Base-by-base conservation (phyloP, 306 rosid species). In the Begonia masoniana region DNA sequence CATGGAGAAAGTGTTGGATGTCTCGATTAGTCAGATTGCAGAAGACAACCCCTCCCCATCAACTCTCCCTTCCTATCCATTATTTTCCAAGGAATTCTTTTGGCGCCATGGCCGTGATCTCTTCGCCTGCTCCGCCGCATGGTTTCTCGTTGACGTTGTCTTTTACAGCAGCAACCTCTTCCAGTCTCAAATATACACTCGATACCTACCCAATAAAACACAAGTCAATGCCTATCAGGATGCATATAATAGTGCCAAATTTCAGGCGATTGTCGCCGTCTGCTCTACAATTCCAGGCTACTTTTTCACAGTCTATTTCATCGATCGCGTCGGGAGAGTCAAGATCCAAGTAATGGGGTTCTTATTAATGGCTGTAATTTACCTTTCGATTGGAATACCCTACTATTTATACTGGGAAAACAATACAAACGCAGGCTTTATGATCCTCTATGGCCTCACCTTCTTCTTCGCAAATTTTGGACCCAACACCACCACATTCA, bases 401-500 rank as follows among this genome's bases (percentile, higher is more conserved):
- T 86, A 86, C 59, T 55, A 63, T 62, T 8, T 10, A 0, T 52
- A 36, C 54, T 86, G 96, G 96, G 57, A 7, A 0, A 0, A 11
- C 0, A 0, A n/a, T 0, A 3, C 13, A 0, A 39, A 74, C 4
- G 10, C 0, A 0, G 77, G 86, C 0, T 82, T 82, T 64, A 59
- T 87, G 65, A 31, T 76, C 31, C 69, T 82, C 19, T 87, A 82
- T 15, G 77, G 80, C 9, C 82, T 87, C 54, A 75, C 88, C 7
- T 82, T 87, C 61, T 87, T 87, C 77, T 87, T 82, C 54, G 70
- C 94, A 2, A 87, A 87, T 39, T 87, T 87, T 12, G 96, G 96
- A n/a, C 96, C 96, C 13, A 87, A 87, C 70, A 82, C 96, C n/a
- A 86, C 96, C 2, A 82, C 93, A 10, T 86, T 80, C 21, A 78